Base-by-base conservation (phyloP, 306 rosid species). In the Erythrophleum fordii region DNA sequence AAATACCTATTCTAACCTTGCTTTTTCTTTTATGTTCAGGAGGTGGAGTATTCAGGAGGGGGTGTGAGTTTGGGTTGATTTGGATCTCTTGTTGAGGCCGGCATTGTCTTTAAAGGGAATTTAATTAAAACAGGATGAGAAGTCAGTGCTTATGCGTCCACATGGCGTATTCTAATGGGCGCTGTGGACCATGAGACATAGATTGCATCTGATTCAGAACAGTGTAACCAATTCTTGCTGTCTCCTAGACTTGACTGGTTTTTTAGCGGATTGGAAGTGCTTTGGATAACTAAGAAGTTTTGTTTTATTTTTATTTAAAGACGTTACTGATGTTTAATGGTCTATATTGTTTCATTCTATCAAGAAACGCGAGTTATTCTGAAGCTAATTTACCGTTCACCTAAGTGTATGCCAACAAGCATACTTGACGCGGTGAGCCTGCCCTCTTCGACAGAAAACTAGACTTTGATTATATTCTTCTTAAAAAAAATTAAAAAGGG, bases 11-110 rank as follows among this genome's bases (percentile, higher is more conserved):
- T 48, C 76, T 72, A 31, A 72, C 61, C 28, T 20, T 34, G 49
- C 49, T 35, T 42, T 34, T 35, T 29, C 12, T 75, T 59, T 59
- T 17, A 59, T 59, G 35, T 26, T 42, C 70, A 75, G 79, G 79
- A 75, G 69, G 70, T 75, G 58, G 79, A 75, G 58, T 75, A 58
- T 18, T 60, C 79, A 25, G 70, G 79, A 26, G 78, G 79, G 41
- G 69, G 70, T 41, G 46, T 59, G 8, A 42, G 0, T 25, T 26
- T 75, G 44, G 23, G 69, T 59, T 75, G 79, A 75, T 58, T 13
- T 75, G 79, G 42, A 39, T 3, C 35, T 20, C 22, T 22, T 26
- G 34, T 8, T 7, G 0, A 34, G 16, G 5, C 11, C 14, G 60
- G 14, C 64, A 18, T 18, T 70, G 37, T 70, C 34, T 51, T 55